Evolutionary conservation across 179 eudicot species (phyloP).

Genomic region (Silene vulgaris): DNA sequence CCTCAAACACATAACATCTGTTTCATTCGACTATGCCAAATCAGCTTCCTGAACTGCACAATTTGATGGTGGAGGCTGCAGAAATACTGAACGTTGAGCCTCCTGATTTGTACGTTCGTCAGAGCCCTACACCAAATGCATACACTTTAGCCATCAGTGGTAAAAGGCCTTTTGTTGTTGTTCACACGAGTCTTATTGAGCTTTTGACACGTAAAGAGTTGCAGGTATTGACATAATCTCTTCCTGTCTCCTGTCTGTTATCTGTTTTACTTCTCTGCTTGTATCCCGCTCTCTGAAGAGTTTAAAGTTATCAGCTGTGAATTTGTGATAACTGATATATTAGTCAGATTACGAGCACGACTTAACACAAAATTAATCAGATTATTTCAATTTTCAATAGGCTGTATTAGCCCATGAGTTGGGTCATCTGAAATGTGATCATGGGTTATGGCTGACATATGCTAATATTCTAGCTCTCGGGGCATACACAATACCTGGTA

Average conservation of each 20-base stretch:
- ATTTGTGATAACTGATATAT: not conserved
- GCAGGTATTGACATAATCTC: slow-evolving; percentile 49
- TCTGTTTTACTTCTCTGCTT: not conserved
- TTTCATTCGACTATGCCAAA: slow-evolving; percentile 5
- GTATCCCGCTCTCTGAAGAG: not conserved
- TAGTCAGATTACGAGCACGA: not conserved
- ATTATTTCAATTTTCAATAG: slow-evolving; percentile 33
- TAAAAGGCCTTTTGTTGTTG: slow-evolving; percentile 84
- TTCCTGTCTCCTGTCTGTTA: not conserved
- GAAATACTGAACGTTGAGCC: slow-evolving; percentile 69
- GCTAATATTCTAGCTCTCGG: slow-evolving; percentile 90
- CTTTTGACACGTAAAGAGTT: slow-evolving; percentile 86
- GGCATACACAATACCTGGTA: slow-evolving; percentile 86
- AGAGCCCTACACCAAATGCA: slow-evolving; percentile 88
- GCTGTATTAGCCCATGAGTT: slow-evolving; percentile 98
- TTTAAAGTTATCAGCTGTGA: not conserved
- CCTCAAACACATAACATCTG: not conserved
- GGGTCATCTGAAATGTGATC: slow-evolving; percentile 98
- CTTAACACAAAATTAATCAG: not conserved
- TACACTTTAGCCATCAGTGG: slow-evolving; percentile 90
- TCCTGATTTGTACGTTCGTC: slow-evolving; percentile 91
- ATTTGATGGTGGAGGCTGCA: slow-evolving; percentile 77
- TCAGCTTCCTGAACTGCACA: slow-evolving; percentile 89
- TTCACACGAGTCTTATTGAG: slow-evolving; percentile 94
- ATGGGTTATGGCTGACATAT: slow-evolving; percentile 91